phyloP scores from a whole-genome alignment of 164 flowering plant species.

The Chimonanthus praecox region DNA sequence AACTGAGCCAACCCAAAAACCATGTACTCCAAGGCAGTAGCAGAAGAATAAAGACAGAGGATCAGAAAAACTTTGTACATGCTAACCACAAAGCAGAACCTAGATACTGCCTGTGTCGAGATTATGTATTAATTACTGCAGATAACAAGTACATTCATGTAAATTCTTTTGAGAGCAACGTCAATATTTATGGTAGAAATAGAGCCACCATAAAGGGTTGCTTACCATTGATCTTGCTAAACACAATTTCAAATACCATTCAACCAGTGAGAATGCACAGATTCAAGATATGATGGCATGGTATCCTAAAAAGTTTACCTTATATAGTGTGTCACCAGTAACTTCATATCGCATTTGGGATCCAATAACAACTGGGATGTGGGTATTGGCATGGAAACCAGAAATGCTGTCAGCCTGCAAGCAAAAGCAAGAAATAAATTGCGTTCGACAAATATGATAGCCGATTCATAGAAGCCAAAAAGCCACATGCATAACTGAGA shows the following conservation, averaged over 20 bases:
- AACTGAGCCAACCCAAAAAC: neutral
- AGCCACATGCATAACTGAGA: neutral
- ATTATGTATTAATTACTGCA: neutral
- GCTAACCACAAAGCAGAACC: neutral
- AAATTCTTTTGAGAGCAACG: neutral
- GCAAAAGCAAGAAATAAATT: neutral
- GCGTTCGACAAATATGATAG: neutral
- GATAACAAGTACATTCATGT: neutral
- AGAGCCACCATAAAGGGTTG: neutral
- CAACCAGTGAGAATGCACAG: neutral
- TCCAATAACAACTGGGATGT: constrained; percentile 89
- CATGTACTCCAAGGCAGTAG: neutral
- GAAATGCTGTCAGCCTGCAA: constrained; percentile 78
- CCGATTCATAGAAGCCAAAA: neutral
- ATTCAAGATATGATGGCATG: neutral
- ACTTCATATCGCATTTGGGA: constrained; percentile 92
- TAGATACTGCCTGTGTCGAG: neutral
- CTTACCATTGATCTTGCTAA: neutral
- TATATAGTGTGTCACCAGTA: constrained; percentile 83
- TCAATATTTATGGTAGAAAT: neutral
- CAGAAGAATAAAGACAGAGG: neutral
- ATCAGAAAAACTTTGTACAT: neutral
- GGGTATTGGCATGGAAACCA: constrained; percentile 83
- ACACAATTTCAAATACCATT: neutral
- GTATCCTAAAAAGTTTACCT: constrained; percentile 37